A percentile compares a stretch with the other conserved stretches of the same genome.
Evolutionary conservation across 495 filamentous ascomycete genomes (phyloP).

Genomic region (Friedmanniomyces simplex): DNA sequence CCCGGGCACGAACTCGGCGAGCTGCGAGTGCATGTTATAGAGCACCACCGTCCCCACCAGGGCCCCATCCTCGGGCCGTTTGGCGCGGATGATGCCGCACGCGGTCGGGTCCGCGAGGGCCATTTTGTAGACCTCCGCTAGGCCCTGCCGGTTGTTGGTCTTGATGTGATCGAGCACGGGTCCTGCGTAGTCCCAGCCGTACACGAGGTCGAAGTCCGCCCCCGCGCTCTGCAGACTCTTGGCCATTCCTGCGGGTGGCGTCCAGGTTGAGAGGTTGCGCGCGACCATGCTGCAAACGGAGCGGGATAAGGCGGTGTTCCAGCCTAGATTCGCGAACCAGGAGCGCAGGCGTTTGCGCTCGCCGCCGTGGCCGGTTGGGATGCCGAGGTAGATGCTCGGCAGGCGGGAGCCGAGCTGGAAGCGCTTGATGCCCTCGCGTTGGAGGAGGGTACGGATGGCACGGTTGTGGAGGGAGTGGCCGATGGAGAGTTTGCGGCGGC

Average conservation of each 20-base stretch:
- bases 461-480: conserved; percentile 75
- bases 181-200: conserved; percentile 66
- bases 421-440: conserved; percentile 56
- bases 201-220: conserved; percentile 66
- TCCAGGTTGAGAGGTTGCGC: conserved; percentile 59
- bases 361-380: conserved; percentile 48
- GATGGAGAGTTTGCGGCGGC: conserved; percentile 73
- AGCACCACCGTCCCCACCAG: conserved; percentile 77
- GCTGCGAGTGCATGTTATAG: conserved; percentile 54
- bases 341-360: conserved; percentile 40
- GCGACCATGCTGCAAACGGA: conserved; percentile 56
- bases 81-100: conserved; percentile 76
- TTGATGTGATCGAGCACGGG: conserved; percentile 65
- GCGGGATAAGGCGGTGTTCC: conserved; percentile 53
- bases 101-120: conserved; percentile 61
- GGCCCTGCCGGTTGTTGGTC: conserved; percentile 64
- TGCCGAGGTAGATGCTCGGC: conserved; percentile 69
- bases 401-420: conserved; percentile 71
- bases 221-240: conserved; percentile 58
- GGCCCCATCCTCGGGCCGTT: conserved; percentile 52
- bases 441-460: conserved; percentile 60
- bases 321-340: conserved; percentile 61
- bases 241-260: conserved; percentile 60
- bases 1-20: conserved; percentile 61
- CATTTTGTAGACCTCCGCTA: conserved; percentile 71